Evolutionary conservation across 2,329 filamentous ascomycete genomes (phyloP).

Genomic region (Endocalyx cinctus): DNA sequence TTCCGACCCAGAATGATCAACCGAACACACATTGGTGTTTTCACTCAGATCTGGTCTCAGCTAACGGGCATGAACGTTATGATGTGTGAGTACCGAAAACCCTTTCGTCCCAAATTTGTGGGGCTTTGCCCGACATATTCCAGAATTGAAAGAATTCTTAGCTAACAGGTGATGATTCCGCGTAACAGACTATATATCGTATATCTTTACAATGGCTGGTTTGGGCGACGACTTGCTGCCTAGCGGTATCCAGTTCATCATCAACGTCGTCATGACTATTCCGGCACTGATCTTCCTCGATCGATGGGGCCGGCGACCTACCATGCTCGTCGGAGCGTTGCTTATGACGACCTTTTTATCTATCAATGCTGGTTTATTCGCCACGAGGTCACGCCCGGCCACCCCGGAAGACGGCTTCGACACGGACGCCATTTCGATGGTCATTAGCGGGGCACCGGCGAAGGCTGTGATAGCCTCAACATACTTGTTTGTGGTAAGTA

Average conservation of each 20-base stretch:
- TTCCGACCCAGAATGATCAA: slow-evolving; percentile 71
- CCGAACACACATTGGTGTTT: slow-evolving; percentile 65
- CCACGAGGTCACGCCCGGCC: slow-evolving; percentile 34
- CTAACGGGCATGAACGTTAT: slow-evolving; percentile 73
- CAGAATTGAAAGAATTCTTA: no score
- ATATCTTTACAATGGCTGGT: slow-evolving; percentile 69
- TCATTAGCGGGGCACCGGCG: slow-evolving; percentile 42
- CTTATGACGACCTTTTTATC: slow-evolving; percentile 55
- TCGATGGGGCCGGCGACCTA: slow-evolving; percentile 66
- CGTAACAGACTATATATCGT: slow-evolving; percentile 55
- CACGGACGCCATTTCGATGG: slow-evolving; percentile 40
- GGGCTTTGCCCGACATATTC: no score
- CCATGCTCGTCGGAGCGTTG: slow-evolving; percentile 60
- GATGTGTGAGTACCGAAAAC: no score
- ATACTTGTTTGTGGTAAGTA: slow-evolving; percentile 61
- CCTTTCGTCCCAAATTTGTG: no score
- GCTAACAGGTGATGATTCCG: slow-evolving; percentile 1
- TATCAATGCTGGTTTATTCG: slow-evolving; percentile 42
- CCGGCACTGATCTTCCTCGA: slow-evolving; percentile 73
- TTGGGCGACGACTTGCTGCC: slow-evolving; percentile 57
- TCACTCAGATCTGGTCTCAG: slow-evolving; percentile 72
- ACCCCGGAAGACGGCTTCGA: slow-evolving; percentile 28
- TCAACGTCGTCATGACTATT: slow-evolving; percentile 76
- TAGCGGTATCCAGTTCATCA: slow-evolving; percentile 69
- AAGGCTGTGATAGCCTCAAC: slow-evolving; percentile 61